phyloP scores from a whole-genome alignment of 2,329 filamentous ascomycete species.

The Verticillium zaregamsianum region DNA sequence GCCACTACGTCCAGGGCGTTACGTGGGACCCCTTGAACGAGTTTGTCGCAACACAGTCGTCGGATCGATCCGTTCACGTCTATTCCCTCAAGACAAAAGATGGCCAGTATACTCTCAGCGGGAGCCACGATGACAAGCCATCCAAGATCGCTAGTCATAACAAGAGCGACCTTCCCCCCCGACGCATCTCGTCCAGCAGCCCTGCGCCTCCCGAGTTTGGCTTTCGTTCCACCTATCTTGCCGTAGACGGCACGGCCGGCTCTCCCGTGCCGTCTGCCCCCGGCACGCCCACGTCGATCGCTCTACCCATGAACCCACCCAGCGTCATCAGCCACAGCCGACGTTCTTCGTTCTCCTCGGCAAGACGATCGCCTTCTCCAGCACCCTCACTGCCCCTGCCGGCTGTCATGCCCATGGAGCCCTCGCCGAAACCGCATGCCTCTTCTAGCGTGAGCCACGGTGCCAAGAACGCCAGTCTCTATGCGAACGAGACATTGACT shows the following conservation, averaged over 20 bases:
- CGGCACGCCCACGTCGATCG: slow-evolving; percentile 86
- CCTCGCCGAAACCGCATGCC: slow-evolving; percentile 74
- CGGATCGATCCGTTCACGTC: slow-evolving; percentile 95
- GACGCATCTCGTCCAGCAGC: slow-evolving; percentile 85
- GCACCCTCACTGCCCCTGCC: slow-evolving; percentile 83
- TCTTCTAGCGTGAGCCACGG: slow-evolving; percentile 51
- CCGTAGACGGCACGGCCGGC: slow-evolving; percentile 69
- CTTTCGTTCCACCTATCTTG: slow-evolving; percentile 47
- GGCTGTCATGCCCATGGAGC: slow-evolving; percentile 89
- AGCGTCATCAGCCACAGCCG: slow-evolving; percentile 57
- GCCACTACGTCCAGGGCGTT: slow-evolving; percentile 96
- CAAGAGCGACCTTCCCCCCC: slow-evolving; percentile 85
- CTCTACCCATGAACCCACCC: slow-evolving; percentile 90
- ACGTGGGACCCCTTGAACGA: slow-evolving; percentile 98
- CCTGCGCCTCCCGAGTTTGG: slow-evolving; percentile 83
- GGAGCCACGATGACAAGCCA: slow-evolving; percentile 58
- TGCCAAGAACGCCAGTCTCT: slow-evolving; percentile 82
- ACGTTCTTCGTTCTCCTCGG: slow-evolving; percentile 79
- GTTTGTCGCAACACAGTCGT: slow-evolving; percentile 96
- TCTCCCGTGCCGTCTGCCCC: slow-evolving; percentile 89
- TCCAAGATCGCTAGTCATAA: slow-evolving; percentile 75
- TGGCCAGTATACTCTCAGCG: slow-evolving; percentile 77
- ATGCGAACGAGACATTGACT: slow-evolving; percentile 93
- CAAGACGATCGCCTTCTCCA: slow-evolving; percentile 83
- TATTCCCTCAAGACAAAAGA: slow-evolving; percentile 96